These are phyloP conservation scores for Akanthomyces uredinophilus DNA, from an alignment of 2,329 filamentous ascomycete genomes.

Conservation along the genomic window DNA sequence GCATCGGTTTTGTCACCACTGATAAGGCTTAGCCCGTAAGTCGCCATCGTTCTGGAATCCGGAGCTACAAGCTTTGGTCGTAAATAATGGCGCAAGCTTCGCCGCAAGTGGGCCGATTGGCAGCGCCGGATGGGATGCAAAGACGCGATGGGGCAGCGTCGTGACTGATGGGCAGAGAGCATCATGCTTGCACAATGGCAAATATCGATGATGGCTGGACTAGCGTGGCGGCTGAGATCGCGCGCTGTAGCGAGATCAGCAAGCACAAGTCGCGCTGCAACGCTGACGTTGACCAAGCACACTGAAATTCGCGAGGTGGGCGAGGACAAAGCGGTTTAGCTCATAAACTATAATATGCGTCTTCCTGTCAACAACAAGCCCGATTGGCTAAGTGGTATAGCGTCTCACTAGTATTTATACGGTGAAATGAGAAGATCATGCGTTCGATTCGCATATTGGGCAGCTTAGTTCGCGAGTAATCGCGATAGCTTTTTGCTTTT, in stretches of 20 bases:
- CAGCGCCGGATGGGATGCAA: not conserved
- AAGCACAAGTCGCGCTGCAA: not conserved
- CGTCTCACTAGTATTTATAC: constrained; percentile 30
- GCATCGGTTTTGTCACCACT: not conserved
- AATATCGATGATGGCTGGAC: not conserved
- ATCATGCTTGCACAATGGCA: not conserved
- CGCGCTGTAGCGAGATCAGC: not conserved
- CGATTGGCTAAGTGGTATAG: constrained; percentile 33
- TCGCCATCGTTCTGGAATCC: constrained; percentile 1
- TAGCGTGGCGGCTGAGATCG: constrained; percentile 11
- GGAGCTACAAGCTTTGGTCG: not conserved
- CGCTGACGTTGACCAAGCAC: not conserved
- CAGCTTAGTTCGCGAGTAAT: constrained; percentile 14
- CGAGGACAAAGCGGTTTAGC: not conserved
- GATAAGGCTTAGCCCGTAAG: constrained; percentile 11
- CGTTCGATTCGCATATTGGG: constrained; percentile 31
- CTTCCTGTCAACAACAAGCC: constrained; percentile 13
- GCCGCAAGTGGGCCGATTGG: not conserved
- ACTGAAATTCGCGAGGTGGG: not conserved
- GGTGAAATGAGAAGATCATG: constrained; percentile 28
- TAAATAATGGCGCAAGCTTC: constrained; percentile 2
- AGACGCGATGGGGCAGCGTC: not conserved
- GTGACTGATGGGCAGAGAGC: not conserved
- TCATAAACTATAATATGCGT: not conserved
- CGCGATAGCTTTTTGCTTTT: constrained; percentile 15